These are phyloP conservation scores for Cyberlindnera meyerae DNA, from an alignment of 805 yeast genomes.

Conservation along the genomic window DNA sequence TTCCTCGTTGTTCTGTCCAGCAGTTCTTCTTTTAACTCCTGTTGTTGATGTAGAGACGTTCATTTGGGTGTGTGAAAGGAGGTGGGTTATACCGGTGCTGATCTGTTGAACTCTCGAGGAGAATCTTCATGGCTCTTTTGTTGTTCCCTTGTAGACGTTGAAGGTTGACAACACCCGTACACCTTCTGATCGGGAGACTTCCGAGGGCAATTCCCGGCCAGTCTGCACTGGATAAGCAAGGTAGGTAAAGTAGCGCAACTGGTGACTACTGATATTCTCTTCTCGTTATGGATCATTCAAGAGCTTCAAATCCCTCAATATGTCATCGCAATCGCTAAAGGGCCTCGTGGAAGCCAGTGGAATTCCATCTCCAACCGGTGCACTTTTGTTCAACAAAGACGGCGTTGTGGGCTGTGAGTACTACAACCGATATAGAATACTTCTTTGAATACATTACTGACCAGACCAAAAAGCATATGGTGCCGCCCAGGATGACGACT, in stretches of 20 bases:
- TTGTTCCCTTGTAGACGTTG: no score
- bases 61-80: conserved; percentile 43
- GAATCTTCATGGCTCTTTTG: no score
- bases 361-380: conserved; percentile 12
- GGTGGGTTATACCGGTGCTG: no score
- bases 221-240: not conserved
- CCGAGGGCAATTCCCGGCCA: not conserved
- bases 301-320: no score
- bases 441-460: not conserved
- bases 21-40: conserved; percentile 75
- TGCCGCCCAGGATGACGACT: conserved; percentile 10
- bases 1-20: conserved; percentile 57
- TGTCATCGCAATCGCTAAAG: conserved; percentile 7
- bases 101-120: no score
- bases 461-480: conserved; percentile 15
- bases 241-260: not conserved
- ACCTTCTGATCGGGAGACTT: not conserved
- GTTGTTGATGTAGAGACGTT: conserved; percentile 86
- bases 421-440: no score
- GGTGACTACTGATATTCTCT: no score
- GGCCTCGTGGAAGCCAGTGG: conserved; percentile 11
- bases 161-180: no score
- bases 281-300: not conserved
- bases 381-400: conserved; percentile 12
- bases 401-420: conserved; percentile 18